Evolutionary conservation across 306 rosid genomes (phyloP).

Genomic region (Herpetospermum pedunculosum): DNA sequence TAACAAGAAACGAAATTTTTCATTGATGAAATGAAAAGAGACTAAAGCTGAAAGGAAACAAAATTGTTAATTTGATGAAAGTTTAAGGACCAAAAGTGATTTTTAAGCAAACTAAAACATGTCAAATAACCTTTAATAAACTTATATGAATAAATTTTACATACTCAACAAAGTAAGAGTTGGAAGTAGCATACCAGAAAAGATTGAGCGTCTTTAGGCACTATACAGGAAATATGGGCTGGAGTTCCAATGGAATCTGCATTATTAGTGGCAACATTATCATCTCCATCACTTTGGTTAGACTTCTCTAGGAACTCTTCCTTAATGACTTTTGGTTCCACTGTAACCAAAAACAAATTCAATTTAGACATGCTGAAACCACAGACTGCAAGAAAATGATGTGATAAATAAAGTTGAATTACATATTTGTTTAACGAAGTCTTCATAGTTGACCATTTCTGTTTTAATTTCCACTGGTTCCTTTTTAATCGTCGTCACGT

Average conservation of each 20-base stretch:
- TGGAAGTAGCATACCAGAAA: conserved; percentile 27
- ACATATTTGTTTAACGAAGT: conserved; percentile 14
- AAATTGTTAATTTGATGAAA: no score
- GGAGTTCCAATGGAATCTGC: conserved; percentile 4
- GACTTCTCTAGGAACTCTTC: conserved; percentile 14
- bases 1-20: no score
- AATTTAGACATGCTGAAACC: background rate
- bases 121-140: background rate
- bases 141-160: background rate
- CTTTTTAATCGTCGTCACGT: conserved; percentile 9
- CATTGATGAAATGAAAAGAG: no score
- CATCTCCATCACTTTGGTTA: conserved; percentile 4
- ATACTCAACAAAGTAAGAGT: background rate
- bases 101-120: no score
- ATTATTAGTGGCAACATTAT: background rate
- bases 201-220: conserved; percentile 16
- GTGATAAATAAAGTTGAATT: conserved; percentile 6
- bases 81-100: no score
- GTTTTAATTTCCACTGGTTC: conserved; percentile 19
- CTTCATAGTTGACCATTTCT: conserved; percentile 11
- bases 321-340: conserved; percentile 10
- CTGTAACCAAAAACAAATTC: conserved; percentile 20
- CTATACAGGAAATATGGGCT: conserved; percentile 21
- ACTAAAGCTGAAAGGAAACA: no score
- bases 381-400: background rate